Base-by-base conservation (phyloP, 2,329 filamentous ascomycete species). In the Fusarium sarcochroum region DNA sequence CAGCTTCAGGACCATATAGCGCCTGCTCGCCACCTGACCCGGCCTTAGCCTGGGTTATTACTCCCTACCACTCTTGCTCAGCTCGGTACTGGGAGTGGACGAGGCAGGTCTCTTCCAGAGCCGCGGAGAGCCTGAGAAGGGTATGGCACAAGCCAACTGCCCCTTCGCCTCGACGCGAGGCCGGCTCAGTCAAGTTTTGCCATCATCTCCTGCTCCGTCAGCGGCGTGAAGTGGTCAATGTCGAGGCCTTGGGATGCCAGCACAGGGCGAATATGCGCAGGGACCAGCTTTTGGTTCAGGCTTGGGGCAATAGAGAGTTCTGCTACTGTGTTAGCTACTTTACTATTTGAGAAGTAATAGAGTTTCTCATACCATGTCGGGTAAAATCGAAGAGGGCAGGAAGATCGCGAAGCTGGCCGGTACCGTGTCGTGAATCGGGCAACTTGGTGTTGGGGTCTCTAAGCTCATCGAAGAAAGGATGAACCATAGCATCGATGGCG, bases 391-490 rank as follows among this genome's bases (percentile, higher is more conserved):
- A 99, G 55, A 99, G 87, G 45, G 87, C 86, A 21, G 96, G 96
- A 52, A 99, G 83, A 64, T 98, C 94, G 78, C 92, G 91, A 49
- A 92, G 82, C 46, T 92, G 86, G 65, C 91, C 92, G 71, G 91
- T 93, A 66, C 93, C 89, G 81, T 98, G 94, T 78, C 96, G 92
- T 23, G 96, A 99, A 80, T 99, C 96, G 11, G 95, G 96, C 70
- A 99, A 86, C 79, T 91, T 93, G 63, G 94, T 98, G 79, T 80
- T 90, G n/a, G 94, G 93, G 76, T 98, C 94, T 76, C 96, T 89
- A 68, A 99, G 86, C 81, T 99, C 96, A 76, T 99, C 95, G 77
- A 99, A 99, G 87, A 98, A 99, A 37, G 96, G 94, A 76, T 99
- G 96, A 59, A 97, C 92, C 94, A 99, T 97, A 52, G 96, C 96